Conservation (phyloP, 331 rosid genomes). For the Malus hybrid region DNA sequence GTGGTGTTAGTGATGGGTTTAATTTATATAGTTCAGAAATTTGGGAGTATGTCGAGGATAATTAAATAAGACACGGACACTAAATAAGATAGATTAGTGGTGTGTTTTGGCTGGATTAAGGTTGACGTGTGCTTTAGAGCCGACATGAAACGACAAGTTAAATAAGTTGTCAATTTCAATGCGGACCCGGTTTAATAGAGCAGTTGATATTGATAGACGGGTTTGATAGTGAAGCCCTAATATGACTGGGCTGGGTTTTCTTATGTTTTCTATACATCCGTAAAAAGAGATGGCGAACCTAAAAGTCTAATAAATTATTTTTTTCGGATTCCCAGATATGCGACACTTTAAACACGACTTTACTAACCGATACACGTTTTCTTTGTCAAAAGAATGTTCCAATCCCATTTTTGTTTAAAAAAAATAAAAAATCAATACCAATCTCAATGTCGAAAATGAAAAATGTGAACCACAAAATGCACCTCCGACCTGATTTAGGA, state of each 20-base stretch:
- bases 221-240: background rate
- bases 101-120: background rate
- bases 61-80: background rate
- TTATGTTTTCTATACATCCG: background rate
- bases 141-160: background rate
- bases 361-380: too few species aligned
- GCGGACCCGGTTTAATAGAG: background rate
- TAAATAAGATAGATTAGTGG: background rate
- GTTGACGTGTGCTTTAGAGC: background rate
- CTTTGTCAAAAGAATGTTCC: too few species aligned
- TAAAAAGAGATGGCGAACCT: too few species aligned
- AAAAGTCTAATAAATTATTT: too few species aligned
- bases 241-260: background rate
- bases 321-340: too few species aligned
- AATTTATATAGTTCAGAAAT: too few species aligned
- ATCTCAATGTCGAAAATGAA: too few species aligned
- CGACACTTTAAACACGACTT: too few species aligned
- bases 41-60: background rate
- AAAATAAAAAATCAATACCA: too few species aligned
- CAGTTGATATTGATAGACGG: background rate
- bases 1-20: background rate
- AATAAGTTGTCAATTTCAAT: background rate
- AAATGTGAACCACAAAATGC: too few species aligned
- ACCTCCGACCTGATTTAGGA: too few species aligned
- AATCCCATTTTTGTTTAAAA: too few species aligned